Percentiles rank a stretch among this genome's conserved stretches.
These are phyloP conservation scores for Saccharomycopsis crataegensis DNA, from an alignment of 1,139 yeast species.

Conservation along the genomic window DNA sequence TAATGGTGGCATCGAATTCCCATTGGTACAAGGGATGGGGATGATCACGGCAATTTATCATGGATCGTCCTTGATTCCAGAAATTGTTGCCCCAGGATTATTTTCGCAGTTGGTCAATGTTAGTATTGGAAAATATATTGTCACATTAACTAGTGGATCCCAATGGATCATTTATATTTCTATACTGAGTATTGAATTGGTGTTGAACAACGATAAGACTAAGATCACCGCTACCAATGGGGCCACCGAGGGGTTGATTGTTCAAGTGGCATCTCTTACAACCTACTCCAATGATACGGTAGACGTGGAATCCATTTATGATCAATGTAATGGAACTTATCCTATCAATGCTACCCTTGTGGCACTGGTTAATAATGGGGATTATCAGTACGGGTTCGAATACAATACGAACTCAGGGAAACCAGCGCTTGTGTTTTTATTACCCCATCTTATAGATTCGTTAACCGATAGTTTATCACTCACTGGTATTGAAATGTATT, in stretches of 20 bases:
- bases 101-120: not conserved
- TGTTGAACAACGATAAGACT: constrained; percentile 38
- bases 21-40: constrained; percentile 71
- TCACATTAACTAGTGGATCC: constrained; percentile 32
- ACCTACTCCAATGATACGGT: constrained; percentile 28
- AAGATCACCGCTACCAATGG: constrained; percentile 44
- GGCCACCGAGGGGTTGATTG: constrained; percentile 45
- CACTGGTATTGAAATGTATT: constrained; percentile 46
- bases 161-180: constrained; percentile 40
- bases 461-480: constrained; percentile 32
- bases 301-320: constrained; percentile 37
- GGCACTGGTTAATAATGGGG: constrained; percentile 30
- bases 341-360: constrained; percentile 34
- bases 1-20: constrained; percentile 29
- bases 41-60: constrained; percentile 58
- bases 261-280: constrained; percentile 49
- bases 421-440: constrained; percentile 52
- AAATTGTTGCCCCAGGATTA: constrained; percentile 32
- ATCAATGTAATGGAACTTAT: constrained; percentile 55
- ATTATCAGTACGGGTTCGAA: constrained; percentile 41
- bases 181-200: not conserved
- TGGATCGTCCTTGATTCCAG: constrained; percentile 43
- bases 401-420: constrained; percentile 47
- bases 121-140: constrained; percentile 31
- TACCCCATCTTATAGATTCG: constrained; percentile 63